Conservation (phyloP, 1,284 basidiomycete genomes). For the Fomitopsis pinicola region DNA sequence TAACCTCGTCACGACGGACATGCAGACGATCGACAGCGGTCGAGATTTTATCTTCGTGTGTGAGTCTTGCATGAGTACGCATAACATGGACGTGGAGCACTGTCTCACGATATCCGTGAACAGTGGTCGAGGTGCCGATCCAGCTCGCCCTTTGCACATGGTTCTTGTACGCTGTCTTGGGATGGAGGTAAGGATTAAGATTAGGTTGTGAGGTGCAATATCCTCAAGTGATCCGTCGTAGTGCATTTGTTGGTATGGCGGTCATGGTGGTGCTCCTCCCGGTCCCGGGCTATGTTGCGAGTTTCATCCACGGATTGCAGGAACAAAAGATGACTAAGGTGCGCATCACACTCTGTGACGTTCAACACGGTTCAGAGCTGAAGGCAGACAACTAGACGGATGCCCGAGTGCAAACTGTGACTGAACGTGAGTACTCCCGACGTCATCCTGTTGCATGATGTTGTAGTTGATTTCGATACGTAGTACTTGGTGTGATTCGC, state of each 20-base stretch:
- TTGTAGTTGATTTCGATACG: not conserved
- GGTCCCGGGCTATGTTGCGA: slow-evolving; percentile 37
- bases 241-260: slow-evolving; percentile 46
- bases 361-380: not conserved
- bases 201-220: slow-evolving; percentile 7
- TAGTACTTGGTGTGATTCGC: slow-evolving; percentile 4
- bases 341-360: not conserved
- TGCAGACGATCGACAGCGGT: slow-evolving; percentile 30
- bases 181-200: slow-evolving; percentile 41
- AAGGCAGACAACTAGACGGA: slow-evolving; percentile 30
- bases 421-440: not conserved
- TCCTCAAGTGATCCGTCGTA: slow-evolving; percentile 6
- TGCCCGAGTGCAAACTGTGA: slow-evolving; percentile 36
- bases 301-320: slow-evolving; percentile 25
- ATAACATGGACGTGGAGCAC: not conserved
- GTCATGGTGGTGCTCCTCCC: slow-evolving; percentile 49
- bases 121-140: slow-evolving; percentile 29
- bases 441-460: not conserved
- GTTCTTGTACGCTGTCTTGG: slow-evolving; percentile 39
- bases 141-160: slow-evolving; percentile 26
- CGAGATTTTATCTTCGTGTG: slow-evolving; percentile 29
- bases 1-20: slow-evolving; percentile 34
- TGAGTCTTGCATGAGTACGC: not conserved
- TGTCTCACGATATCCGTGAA: slow-evolving; percentile 1
- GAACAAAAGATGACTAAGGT: slow-evolving; percentile 28